Evolutionary conservation across 169 alveolate genomes (phyloP).

Genomic region (Plasmodium sp.): DNA sequence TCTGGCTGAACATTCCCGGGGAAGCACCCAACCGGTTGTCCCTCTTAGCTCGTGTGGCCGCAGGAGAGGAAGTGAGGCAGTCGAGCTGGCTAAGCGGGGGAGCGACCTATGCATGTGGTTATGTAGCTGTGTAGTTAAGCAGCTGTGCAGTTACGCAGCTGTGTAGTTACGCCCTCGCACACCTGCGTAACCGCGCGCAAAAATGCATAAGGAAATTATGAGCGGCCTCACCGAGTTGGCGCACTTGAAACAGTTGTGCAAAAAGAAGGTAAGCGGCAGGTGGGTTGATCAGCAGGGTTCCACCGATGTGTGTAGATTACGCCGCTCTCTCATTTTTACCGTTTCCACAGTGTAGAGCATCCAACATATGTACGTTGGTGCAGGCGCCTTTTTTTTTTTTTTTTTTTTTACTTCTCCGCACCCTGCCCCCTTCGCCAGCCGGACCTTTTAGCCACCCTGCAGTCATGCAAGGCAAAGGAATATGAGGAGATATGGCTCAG

Average conservation of each 20-base stretch:
- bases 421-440: not conserved
- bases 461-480: constrained; percentile 34
- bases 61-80: not conserved
- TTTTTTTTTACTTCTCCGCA: not conserved
- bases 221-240: not conserved
- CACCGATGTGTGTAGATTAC: not conserved
- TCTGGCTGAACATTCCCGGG: not conserved
- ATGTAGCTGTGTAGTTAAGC: not conserved
- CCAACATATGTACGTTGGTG: not conserved
- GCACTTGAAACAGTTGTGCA: not conserved
- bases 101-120: not conserved
- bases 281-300: not conserved
- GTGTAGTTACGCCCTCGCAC: not conserved
- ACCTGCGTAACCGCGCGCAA: not conserved
- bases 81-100: not conserved
- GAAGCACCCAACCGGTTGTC: not conserved
- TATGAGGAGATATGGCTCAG: constrained; percentile 27
- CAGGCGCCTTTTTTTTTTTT: not conserved
- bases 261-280: not conserved
- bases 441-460: not conserved
- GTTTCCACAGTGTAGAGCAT: not conserved
- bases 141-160: not conserved
- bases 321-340: not conserved
- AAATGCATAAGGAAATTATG: not conserved
- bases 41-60: not conserved